Conservation (phyloP, 345 rosid species). For the Bruguiera gymnorhiza region DNA sequence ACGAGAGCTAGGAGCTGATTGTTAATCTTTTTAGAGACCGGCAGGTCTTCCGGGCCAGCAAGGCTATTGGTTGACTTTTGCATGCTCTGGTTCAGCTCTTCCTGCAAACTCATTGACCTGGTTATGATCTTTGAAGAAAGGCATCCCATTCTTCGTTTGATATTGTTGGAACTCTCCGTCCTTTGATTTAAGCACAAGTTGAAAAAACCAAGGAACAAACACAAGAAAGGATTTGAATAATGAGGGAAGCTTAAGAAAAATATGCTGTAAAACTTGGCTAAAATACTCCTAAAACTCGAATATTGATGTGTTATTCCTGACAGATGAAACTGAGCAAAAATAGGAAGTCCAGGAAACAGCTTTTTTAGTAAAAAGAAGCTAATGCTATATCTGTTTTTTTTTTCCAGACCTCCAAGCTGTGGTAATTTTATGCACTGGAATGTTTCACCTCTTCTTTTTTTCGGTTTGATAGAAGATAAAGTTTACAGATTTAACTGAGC, state of each 20-base stretch:
- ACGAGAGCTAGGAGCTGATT: conserved; percentile 23
- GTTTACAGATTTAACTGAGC: background rate
- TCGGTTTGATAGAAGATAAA: background rate
- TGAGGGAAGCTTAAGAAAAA: background rate
- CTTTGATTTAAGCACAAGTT: too few species aligned
- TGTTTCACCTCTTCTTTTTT: too few species aligned
- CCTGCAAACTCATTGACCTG: conserved; percentile 29
- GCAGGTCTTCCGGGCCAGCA: background rate
- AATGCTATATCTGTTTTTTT: too few species aligned
- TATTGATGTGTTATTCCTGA: too few species aligned
- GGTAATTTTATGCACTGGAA: too few species aligned
- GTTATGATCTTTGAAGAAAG: conserved; percentile 38
- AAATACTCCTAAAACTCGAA: too few species aligned
- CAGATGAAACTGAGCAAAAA: too few species aligned
- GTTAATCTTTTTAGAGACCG: conserved; percentile 8
- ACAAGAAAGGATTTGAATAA: background rate
- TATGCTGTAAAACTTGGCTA: too few species aligned
- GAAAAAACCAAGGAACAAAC: background rate
- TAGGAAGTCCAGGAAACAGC: too few species aligned
- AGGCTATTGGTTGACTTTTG: conserved; percentile 16
- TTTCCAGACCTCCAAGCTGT: too few species aligned
- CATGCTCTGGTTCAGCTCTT: conserved; percentile 24
- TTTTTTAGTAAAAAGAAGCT: too few species aligned
- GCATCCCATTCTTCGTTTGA: conserved; percentile 36
- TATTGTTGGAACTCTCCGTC: background rate